Evolutionary conservation across 164 flowering plant species (phyloP).

Genomic region (Liquidambar formosana): DNA sequence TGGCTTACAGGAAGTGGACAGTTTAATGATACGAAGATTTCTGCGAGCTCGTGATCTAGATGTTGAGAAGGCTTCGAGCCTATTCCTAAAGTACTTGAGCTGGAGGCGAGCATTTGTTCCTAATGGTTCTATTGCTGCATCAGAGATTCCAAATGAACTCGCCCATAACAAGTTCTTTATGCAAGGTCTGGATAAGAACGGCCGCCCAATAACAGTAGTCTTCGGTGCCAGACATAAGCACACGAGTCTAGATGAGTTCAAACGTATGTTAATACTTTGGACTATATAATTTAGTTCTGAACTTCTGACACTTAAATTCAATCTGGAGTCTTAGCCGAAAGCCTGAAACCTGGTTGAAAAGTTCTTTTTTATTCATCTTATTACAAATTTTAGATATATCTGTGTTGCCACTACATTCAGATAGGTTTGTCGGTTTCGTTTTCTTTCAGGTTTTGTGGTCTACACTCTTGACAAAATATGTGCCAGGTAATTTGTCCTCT

Average conservation of each 20-base stretch:
- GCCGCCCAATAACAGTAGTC: conserved; percentile 57
- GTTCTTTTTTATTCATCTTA: too few species aligned
- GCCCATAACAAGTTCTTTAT: conserved; percentile 69
- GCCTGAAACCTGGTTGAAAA: too few species aligned
- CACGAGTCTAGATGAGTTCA: conserved; percentile 65
- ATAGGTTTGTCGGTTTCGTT: background rate
- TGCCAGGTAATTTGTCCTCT: conserved; percentile 45
- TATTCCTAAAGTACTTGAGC: conserved; percentile 63
- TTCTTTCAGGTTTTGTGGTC: conserved; percentile 63
- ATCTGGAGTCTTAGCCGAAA: too few species aligned
- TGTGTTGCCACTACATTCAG: background rate
- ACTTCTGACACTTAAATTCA: background rate
- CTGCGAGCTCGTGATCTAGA: conserved; percentile 83
- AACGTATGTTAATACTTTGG: conserved; percentile 45
- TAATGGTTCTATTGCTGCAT: conserved; percentile 54
- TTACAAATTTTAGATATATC: too few species aligned
- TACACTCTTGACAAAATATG: conserved; percentile 68
- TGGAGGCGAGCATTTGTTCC: conserved; percentile 70
- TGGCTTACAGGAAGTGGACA: conserved; percentile 63
- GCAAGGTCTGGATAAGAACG: conserved; percentile 76
- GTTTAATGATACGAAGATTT: conserved; percentile 73
- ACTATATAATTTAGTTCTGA: background rate
- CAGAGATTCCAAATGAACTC: conserved; percentile 60
- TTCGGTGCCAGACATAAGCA: conserved; percentile 55
- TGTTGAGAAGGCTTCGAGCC: conserved; percentile 63